Evolutionary conservation across 768 basidiomycete genomes (phyloP).

Genomic region (Leccinum fibrillosum): DNA sequence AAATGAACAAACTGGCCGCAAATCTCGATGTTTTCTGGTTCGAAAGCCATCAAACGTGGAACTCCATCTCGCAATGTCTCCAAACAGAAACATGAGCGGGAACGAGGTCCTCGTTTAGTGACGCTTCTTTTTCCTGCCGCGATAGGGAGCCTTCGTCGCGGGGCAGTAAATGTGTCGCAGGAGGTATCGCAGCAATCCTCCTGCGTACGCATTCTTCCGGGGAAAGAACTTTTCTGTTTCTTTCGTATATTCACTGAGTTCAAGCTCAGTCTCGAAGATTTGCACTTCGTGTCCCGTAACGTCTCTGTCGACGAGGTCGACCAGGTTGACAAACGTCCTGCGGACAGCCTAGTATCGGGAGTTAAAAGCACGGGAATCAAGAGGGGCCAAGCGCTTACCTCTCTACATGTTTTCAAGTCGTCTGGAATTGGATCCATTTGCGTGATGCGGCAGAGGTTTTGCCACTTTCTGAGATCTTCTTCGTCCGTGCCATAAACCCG

Average conservation of each 20-base stretch:
- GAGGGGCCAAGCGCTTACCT: slow-evolving; percentile 3
- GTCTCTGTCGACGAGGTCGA: slow-evolving; percentile 18
- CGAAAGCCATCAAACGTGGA: neutral
- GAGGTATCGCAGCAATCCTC: slow-evolving; percentile 13
- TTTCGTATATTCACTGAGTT: slow-evolving; percentile 10
- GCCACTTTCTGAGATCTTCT: slow-evolving; percentile 4
- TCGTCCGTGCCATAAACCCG: slow-evolving; percentile 11
- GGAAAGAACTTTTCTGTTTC: slow-evolving; percentile 12
- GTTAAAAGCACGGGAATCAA: neutral
- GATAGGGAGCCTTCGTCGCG: neutral
- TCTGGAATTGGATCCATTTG: slow-evolving; percentile 10
- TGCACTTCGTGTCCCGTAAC: neutral
- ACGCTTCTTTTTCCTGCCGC: neutral
- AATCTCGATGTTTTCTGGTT: neutral
- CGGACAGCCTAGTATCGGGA: slow-evolving; percentile 1
- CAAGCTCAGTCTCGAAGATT: slow-evolving; percentile 5
- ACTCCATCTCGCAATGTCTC: neutral
- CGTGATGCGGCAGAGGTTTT: slow-evolving; percentile 5
- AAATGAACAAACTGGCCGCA: neutral
- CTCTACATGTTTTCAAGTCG: neutral
- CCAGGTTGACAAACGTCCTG: slow-evolving; percentile 7
- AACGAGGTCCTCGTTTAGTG: slow-evolving; percentile 14
- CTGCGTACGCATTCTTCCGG: slow-evolving; percentile 10
- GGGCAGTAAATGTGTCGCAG: slow-evolving; percentile 15
- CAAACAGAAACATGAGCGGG: neutral